Conservation (phyloP, 768 basidiomycete genomes). For the Russula dissimulans region DNA sequence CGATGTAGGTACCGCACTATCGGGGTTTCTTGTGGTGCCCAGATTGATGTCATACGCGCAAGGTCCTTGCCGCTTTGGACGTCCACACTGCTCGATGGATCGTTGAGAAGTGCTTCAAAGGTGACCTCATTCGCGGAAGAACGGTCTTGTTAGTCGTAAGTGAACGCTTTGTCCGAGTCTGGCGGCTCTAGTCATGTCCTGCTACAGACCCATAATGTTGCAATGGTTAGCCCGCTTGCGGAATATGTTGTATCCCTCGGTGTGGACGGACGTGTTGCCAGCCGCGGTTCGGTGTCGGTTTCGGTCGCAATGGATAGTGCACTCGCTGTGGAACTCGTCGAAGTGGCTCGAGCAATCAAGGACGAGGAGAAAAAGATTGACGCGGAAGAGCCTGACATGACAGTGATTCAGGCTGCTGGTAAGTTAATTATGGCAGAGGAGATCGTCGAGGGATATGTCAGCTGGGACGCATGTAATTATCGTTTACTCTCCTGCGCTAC, state of each 20-base stretch:
- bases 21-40: background rate
- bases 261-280: conserved; percentile 41
- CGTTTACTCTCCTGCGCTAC: background rate
- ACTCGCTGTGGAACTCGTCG: conserved; percentile 23
- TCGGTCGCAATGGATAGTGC: conserved; percentile 29
- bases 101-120: conserved; percentile 40
- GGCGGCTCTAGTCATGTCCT: background rate
- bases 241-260: conserved; percentile 48
- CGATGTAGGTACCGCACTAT: conserved; percentile 36
- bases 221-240: conserved; percentile 44
- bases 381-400: conserved; percentile 17
- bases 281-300: conserved; percentile 40
- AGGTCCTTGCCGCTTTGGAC: conserved; percentile 42
- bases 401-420: conserved; percentile 30
- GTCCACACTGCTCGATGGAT: conserved; percentile 45
- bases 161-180: background rate
- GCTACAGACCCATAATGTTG: conserved; percentile 42
- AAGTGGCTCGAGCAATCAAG: conserved; percentile 21
- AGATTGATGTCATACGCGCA: background rate
- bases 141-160: conserved; percentile 45
- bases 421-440: conserved; percentile 63
- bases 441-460: conserved; percentile 48
- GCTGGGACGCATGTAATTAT: conserved; percentile 34
- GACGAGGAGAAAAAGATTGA: conserved; percentile 24
- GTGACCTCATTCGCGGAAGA: conserved; percentile 39